Percentiles rank a stretch among this genome's conserved stretches.
Conservation (phyloP, 1,284 basidiomycete genomes). For the Hypsizygus ulmarius region DNA sequence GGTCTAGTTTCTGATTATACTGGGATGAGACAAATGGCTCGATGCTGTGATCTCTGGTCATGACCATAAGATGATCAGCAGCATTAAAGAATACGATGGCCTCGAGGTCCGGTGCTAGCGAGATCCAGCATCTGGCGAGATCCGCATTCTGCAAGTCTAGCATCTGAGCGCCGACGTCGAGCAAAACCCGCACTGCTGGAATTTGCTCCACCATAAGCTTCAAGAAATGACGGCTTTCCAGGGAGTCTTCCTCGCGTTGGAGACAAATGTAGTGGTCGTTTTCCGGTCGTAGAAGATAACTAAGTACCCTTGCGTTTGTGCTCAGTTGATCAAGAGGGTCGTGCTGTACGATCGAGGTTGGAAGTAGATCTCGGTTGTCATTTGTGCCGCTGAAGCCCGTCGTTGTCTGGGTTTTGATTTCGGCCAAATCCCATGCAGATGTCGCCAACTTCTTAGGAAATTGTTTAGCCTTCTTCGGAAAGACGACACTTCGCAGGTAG, state of each 20-base stretch:
- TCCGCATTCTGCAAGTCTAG: slow-evolving; percentile 46
- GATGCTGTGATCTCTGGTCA: slow-evolving; percentile 36
- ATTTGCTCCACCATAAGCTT: slow-evolving; percentile 29
- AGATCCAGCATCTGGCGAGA: slow-evolving; percentile 42
- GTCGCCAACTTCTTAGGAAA: slow-evolving; percentile 47
- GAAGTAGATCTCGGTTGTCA: slow-evolving; percentile 48
- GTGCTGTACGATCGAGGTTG: slow-evolving; percentile 42
- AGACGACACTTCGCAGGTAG: slow-evolving; percentile 45
- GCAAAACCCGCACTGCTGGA: slow-evolving; percentile 41
- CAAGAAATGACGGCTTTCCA: slow-evolving; percentile 34
- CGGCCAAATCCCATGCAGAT: slow-evolving; percentile 54
- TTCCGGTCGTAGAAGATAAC: slow-evolving; percentile 41
- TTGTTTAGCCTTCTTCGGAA: slow-evolving; percentile 48
- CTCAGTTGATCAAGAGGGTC: slow-evolving; percentile 40
- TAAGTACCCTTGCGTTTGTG: slow-evolving; percentile 52
- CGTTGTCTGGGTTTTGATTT: slow-evolving; percentile 31
- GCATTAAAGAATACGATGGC: slow-evolving; percentile 51
- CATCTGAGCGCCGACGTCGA: slow-evolving; percentile 60
- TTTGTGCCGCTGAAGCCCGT: slow-evolving; percentile 62
- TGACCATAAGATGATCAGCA: slow-evolving; percentile 41
- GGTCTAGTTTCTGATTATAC: slow-evolving; percentile 39
- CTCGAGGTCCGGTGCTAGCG: slow-evolving; percentile 24
- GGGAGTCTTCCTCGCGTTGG: slow-evolving; percentile 21
- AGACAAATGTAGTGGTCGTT: slow-evolving; percentile 40
- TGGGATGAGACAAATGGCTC: slow-evolving; percentile 43